These are phyloP conservation scores for Buddleja alternifolia DNA, from an alignment of 257 asterid genomes.

Conservation along the genomic window DNA sequence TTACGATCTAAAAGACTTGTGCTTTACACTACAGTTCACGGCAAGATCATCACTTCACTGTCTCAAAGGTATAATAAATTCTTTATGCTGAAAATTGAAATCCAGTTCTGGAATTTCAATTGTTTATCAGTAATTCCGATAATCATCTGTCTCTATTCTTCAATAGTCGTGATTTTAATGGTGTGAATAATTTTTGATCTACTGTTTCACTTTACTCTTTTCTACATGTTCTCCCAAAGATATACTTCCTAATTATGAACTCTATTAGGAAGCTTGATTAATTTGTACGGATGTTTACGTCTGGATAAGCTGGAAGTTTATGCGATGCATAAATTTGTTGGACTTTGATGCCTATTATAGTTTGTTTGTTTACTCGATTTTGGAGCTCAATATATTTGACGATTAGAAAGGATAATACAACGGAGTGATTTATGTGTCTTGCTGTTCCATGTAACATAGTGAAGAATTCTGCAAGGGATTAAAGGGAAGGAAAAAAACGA, in stretches of 20 bases:
- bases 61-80: conserved; percentile 31
- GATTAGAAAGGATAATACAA: background rate
- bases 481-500: background rate
- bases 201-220: conserved; percentile 19
- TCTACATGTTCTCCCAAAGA: background rate
- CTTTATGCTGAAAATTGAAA: background rate
- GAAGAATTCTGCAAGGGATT: background rate
- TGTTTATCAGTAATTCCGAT: conserved; percentile 10
- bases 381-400: conserved; percentile 1
- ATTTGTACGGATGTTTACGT: conserved; percentile 1
- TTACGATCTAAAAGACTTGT: conserved; percentile 30
- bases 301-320: conserved; percentile 17
- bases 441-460: background rate
- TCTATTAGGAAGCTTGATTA: conserved; percentile 6
- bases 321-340: conserved; percentile 10
- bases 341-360: background rate
- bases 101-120: background rate
- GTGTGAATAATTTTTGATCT: conserved; percentile 29
- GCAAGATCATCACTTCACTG: conserved; percentile 27
- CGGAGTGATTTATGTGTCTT: background rate
- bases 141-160: conserved; percentile 15
- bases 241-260: conserved; percentile 12
- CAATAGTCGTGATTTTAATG: conserved; percentile 27
- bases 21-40: conserved; percentile 36
- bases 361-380: background rate